A percentile compares a stretch with the other conserved stretches of the same genome.
Evolutionary conservation across 495 filamentous ascomycete species (phyloP).

Genomic region (Clohesyomyces aquaticus): DNA sequence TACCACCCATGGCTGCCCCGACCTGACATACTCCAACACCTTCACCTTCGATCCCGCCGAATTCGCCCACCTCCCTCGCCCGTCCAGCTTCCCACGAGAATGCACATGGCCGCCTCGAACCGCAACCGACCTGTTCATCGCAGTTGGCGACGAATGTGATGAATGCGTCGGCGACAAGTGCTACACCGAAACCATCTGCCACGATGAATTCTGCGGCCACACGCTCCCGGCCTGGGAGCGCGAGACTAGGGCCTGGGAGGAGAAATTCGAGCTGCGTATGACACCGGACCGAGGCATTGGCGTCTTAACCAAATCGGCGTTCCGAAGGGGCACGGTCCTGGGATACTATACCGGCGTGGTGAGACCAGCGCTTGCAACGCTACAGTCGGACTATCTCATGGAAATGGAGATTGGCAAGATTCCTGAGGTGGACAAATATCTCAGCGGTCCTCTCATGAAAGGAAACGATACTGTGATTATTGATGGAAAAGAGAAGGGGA

Average conservation of each 20-base stretch:
- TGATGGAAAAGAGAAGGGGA: conserved; percentile 4
- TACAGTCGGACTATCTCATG: conserved; percentile 19
- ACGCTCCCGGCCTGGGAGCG: conserved; percentile 1
- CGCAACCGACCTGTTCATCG: not conserved
- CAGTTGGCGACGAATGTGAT: not conserved
- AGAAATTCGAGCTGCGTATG: conserved; percentile 17
- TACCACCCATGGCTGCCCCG: not conserved
- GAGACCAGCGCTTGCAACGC: not conserved
- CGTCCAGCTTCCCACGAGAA: conserved; percentile 7
- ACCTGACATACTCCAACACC: conserved; percentile 12
- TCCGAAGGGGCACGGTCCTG: conserved; percentile 7
- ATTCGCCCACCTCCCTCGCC: conserved; percentile 1
- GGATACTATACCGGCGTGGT: conserved; percentile 19
- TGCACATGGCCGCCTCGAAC: conserved; percentile 16
- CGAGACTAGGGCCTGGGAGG: conserved; percentile 6
- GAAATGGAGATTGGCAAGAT: conserved; percentile 11
- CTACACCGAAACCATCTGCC: conserved; percentile 9
- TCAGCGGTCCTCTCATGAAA: not conserved
- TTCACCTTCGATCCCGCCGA: conserved; percentile 18
- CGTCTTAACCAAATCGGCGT: conserved; percentile 8
- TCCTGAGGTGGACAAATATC: too few species aligned
- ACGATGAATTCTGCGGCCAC: conserved; percentile 4
- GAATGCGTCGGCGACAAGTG: conserved; percentile 19
- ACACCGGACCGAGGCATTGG: conserved; percentile 12
- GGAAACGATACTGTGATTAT: conserved; percentile 1